Base-by-base conservation (phyloP, 1,284 basidiomycete genomes). In the Mycocalia duriaeana region DNA sequence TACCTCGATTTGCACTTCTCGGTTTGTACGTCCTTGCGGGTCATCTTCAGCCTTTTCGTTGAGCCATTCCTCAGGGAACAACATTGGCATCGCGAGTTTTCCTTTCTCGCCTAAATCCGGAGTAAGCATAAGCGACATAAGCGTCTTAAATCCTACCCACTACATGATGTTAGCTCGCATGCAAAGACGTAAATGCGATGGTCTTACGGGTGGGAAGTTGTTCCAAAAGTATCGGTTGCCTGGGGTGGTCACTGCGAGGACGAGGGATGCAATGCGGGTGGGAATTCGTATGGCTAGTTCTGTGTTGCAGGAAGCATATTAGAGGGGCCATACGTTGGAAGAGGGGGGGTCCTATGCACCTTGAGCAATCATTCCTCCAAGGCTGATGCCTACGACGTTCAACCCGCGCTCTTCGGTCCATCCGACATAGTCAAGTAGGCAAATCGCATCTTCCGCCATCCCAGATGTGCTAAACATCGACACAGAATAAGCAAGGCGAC, bases 361-460 rank as follows among this genome's bases (percentile, higher is more conserved):
- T 71, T 85, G 82, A 0, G 85, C 78, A 49, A 92, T 91, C 90
- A 92, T 92, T 14, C 91, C 91, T 5, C 91, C 92, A 43, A 94
- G 70, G 37, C 86, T 90, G 9, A 85, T 70, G 1, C 92, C 90
- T 13, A 92, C 83, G 16, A 94, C 64, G 57, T 94, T 82, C 1
- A 94, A 42, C 35, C 75, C 75, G 6, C 74, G 71, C 31, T 77
- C 63, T 8, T 60, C 71, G 0, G 75, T 86, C 91, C 91, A 94
- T 0, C 78, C 82, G 2, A 94, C 52, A 53, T 81, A 76, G 52
- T 92, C 74, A 6, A 93, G 68, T 14, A 94, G 69, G 3, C 75
- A 78, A 28, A 90, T 67, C 3, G 75, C 70, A 54, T 94, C 92
- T 51, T 81, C 72, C 4, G 91, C 91, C 88, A 93, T 91, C 1